phyloP scores from a whole-genome alignment of 179 eudicot species.

The Dionaea muscipula region DNA sequence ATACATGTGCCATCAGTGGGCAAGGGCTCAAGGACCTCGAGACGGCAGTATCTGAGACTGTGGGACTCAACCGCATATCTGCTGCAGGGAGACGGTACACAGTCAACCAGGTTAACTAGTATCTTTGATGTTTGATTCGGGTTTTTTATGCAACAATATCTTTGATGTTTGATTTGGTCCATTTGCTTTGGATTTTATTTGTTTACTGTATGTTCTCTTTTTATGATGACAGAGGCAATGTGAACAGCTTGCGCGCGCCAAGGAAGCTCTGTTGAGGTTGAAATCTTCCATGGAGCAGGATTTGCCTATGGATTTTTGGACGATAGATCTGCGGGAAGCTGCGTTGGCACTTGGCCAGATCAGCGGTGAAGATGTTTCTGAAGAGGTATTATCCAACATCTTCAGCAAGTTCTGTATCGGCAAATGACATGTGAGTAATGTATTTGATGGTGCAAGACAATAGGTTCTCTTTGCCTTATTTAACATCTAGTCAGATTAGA shows the following conservation, averaged over 20 bases:
- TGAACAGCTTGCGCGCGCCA: conserved; percentile 79
- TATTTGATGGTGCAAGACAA: not conserved
- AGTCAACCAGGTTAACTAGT: conserved; percentile 62
- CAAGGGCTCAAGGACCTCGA: conserved; percentile 71
- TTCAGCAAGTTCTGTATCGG: conserved; percentile 93
- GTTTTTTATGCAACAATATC: too few relatives aligned
- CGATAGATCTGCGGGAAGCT: conserved; percentile 83
- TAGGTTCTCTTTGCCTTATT: too few relatives aligned
- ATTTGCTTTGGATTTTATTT: too few relatives aligned
- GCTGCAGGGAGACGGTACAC: conserved; percentile 76
- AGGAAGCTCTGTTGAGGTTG: conserved; percentile 69
- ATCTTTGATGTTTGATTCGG: too few relatives aligned
- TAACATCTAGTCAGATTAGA: too few relatives aligned
- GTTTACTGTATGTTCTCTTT: too few relatives aligned
- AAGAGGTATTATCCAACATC: conserved; percentile 70
- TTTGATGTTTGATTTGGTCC: too few relatives aligned
- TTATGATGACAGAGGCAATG: conserved; percentile 57
- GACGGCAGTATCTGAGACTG: conserved; percentile 56
- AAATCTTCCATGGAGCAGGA: conserved; percentile 62
- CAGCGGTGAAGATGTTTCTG: conserved; percentile 82
- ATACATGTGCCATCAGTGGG: conserved; percentile 85
- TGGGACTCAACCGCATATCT: conserved; percentile 58
- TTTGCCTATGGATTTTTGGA: conserved; percentile 82
- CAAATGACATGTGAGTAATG: conserved; percentile 24
- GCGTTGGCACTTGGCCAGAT: conserved; percentile 77